A percentile compares a stretch with the other conserved stretches of the same genome.
phyloP scores from a whole-genome alignment of 2,329 filamentous ascomycete species.

The Truncatella angustata region DNA sequence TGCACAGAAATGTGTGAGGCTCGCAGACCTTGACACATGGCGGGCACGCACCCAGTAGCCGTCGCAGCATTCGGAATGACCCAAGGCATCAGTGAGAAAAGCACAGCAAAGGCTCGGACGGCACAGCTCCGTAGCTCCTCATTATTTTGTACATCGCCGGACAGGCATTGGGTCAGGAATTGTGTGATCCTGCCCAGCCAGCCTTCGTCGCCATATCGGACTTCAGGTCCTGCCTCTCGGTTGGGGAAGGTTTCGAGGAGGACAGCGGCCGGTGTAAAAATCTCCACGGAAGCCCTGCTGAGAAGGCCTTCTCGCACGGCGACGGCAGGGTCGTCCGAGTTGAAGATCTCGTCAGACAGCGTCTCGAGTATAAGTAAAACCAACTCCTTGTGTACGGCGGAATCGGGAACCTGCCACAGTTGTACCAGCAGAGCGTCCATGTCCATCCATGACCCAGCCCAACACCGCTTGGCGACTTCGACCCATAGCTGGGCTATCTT shows the following conservation, averaged over 20 bases:
- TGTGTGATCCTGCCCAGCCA: slow-evolving; percentile 79
- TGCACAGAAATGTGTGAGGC: slow-evolving; percentile 70
- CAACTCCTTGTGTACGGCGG: slow-evolving; percentile 71
- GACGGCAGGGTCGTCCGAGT: slow-evolving; percentile 82
- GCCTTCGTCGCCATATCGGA: slow-evolving; percentile 78
- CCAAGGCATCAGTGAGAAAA: slow-evolving; percentile 83
- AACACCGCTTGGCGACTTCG: slow-evolving; percentile 88
- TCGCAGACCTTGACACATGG: slow-evolving; percentile 70
- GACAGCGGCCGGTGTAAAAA: slow-evolving; percentile 79
- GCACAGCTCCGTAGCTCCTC: slow-evolving; percentile 68
- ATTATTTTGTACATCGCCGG: slow-evolving; percentile 61
- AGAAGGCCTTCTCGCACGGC: slow-evolving; percentile 79
- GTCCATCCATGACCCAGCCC: slow-evolving; percentile 89
- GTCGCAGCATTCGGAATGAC: slow-evolving; percentile 79
- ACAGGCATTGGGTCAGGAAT: slow-evolving; percentile 72
- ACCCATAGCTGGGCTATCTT: slow-evolving; percentile 95
- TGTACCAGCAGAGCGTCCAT: slow-evolving; percentile 84
- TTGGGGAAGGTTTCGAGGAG: slow-evolving; percentile 75
- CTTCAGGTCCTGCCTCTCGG: slow-evolving; percentile 63
- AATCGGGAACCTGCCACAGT: slow-evolving; percentile 73
- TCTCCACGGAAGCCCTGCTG: slow-evolving; percentile 87
- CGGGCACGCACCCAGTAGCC: slow-evolving; percentile 66
- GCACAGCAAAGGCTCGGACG: slow-evolving; percentile 71
- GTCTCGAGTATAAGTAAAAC: slow-evolving; percentile 88
- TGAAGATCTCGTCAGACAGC: slow-evolving; percentile 91